Conservation (phyloP, 768 basidiomycete genomes). For the Termitomyces sp. region DNA sequence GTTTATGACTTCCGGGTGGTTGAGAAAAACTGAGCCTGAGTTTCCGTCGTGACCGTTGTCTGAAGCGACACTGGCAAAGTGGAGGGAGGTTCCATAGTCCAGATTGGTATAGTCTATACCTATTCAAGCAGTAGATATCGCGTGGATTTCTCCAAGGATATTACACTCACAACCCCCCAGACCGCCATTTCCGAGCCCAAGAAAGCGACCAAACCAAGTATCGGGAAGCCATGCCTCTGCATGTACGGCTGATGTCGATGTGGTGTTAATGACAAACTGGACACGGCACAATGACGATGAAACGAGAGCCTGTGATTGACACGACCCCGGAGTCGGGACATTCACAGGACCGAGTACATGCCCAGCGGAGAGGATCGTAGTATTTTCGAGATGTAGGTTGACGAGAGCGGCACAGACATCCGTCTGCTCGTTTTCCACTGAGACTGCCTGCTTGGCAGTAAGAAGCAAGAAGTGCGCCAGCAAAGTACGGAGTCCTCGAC, state of each 20-base stretch:
- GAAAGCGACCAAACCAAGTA: constrained; percentile 6
- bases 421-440: neutral
- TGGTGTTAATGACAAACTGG: constrained; percentile 5
- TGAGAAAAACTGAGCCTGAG: neutral
- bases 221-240: constrained; percentile 10
- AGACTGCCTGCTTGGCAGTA: neutral
- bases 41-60: constrained; percentile 6
- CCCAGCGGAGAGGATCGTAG: neutral
- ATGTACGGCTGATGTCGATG: constrained; percentile 2
- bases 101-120: constrained; percentile 3
- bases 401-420: neutral
- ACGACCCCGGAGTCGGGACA: constrained; percentile 3
- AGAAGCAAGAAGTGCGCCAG: neutral
- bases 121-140: neutral
- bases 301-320: neutral
- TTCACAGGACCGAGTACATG: neutral
- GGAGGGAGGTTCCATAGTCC: constrained; percentile 5
- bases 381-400: constrained; percentile 1
- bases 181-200: constrained; percentile 5
- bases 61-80: constrained; percentile 2
- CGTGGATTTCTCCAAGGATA: neutral
- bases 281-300: constrained; percentile 4
- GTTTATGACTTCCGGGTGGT: constrained; percentile 8
- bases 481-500: neutral
- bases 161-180: neutral